Base-by-base conservation (phyloP, 768 basidiomycete genomes). In the Dioszegia aurantiaca region DNA sequence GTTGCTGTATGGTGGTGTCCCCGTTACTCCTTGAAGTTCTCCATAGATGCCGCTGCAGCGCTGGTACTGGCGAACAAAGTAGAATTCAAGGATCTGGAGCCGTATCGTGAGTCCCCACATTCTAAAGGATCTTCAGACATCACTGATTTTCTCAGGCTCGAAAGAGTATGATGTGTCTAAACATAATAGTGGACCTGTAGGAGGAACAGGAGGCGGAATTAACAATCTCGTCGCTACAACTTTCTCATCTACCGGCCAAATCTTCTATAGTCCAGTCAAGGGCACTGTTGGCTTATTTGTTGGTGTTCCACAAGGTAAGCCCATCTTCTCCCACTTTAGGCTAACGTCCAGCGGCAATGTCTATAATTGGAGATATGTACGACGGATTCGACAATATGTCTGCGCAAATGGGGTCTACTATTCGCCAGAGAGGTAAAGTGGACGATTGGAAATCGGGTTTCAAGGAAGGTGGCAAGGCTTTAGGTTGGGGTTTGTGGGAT, bases 1-100 rank as follows among this genome's bases (percentile, higher is more conserved):
- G 66, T 83, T 10, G 84, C 84, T 0, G 79, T 82, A 5, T 86
- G 84, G 83, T 85, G 83, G 83, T 83, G 60, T n/a, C 24, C 60
- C 9, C 42, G 61, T 3, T 63, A 82, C 77, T 81, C 78, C 56
- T 61, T 84, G 23, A 80, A 79, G 57, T 77, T 86, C 16, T 83
- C 82, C 45, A 79, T 78, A 1, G 81, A 83, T 39, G 83, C 82
- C 5, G 51, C 51, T 9, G 51, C 51, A 4, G 84, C 82, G 0
- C 84, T 47, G 73, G 80, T 9, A 56, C 81, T 47, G 65, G 77
- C 2, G 70, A 70, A 12, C n/a, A 53, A 40, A 31, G 28, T 53
- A 36, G 17, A 9, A 27, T 23, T 53, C 14, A 19, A 21, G 16
- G 51, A 53, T 27, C 69, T 85, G 33, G 76, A 80, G 23, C 75